Evolutionary conservation across 345 rosid species (phyloP), one percentile per base, ranked within the genome.

Genomic region (Theobroma cacao): DNA sequence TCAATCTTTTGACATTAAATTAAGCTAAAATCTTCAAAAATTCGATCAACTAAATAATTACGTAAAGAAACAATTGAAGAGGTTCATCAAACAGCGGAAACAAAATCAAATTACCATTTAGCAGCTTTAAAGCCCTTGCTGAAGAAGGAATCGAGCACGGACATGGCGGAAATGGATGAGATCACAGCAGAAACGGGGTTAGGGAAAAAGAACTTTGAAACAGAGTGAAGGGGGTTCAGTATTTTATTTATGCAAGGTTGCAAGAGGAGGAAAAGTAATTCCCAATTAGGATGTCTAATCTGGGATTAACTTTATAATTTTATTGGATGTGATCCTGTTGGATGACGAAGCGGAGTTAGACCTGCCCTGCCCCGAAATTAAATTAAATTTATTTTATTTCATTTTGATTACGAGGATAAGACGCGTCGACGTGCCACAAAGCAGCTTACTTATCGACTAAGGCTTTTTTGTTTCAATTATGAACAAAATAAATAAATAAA

Each of bases 121-220:
- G 93, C 85, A 70, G 94, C 98, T 87, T 90, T 95, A 81, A 95
- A 95, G 60, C 96, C 96, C 85, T 90, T 93, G 77, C 82, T 90
- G 93, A 93, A 92, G 88, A 95, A 89, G 0, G 98, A 86, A 87
- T 95, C 99, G 81, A 95, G 87, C 88, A 91, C 82, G 86, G 99
- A 89, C 93, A 93, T 92, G 91, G 72, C 83, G 58, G 60, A 50
- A 40, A 72, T n/a, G n/a, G 58, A 62, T 68, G 62, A 69, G 60
- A 75, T 41, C 58, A 31, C 56, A 75, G 14, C 24, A 7, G 36
- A 65, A 77, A 38, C 11, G 3, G 15, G 17, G 56, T 20, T 14
- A 2, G n/a, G 34, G 11, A 18, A 67, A 30, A 13, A 33, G 14
- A 4, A 24, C 0, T 36, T 20, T 62, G 15, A 2, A 62, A 24